phyloP scores from a whole-genome alignment of 345 rosid genomes.

The Hibiscus trionum region DNA sequence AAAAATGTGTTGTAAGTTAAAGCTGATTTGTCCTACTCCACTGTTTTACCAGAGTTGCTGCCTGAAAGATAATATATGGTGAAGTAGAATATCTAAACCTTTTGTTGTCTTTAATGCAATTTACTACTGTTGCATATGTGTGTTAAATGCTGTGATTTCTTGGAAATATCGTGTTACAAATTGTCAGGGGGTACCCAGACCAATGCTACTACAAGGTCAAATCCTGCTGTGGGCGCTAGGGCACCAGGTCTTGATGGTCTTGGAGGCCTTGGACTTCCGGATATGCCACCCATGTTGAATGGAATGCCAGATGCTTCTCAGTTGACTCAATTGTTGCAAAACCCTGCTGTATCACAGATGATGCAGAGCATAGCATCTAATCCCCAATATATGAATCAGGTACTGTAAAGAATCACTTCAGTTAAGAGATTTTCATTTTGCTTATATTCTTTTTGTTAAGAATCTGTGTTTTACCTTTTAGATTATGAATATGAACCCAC shows the following conservation, averaged over 20 bases:
- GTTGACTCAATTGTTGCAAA: conserved; percentile 74
- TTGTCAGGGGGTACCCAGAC: conserved; percentile 42
- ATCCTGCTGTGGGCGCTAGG: conserved; percentile 42
- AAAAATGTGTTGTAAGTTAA: neutral
- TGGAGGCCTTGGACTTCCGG: conserved; percentile 63
- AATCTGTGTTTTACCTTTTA: neutral
- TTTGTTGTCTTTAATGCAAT: conserved; percentile 1
- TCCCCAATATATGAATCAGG: conserved; percentile 89
- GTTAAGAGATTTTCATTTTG: neutral
- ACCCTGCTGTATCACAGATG: conserved; percentile 77
- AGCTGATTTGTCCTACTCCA: neutral
- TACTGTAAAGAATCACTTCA: conserved; percentile 16
- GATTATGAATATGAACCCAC: neutral
- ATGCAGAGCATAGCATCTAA: conserved; percentile 72
- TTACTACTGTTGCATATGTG: neutral
- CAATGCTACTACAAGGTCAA: conserved; percentile 43
- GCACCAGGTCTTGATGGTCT: conserved; percentile 47
- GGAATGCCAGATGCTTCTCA: conserved; percentile 50
- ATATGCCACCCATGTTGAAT: conserved; percentile 41
- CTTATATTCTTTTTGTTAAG: neutral
- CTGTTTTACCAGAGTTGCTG: too few relatives aligned
- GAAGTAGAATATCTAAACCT: conserved; percentile 1
- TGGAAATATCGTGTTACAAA: neutral
- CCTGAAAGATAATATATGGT: neutral
- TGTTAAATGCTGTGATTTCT: neutral